Evolutionary conservation across 306 rosid genomes (phyloP), one percentile per base, ranked within the genome.

Genomic region (Erythrophleum fordii): DNA sequence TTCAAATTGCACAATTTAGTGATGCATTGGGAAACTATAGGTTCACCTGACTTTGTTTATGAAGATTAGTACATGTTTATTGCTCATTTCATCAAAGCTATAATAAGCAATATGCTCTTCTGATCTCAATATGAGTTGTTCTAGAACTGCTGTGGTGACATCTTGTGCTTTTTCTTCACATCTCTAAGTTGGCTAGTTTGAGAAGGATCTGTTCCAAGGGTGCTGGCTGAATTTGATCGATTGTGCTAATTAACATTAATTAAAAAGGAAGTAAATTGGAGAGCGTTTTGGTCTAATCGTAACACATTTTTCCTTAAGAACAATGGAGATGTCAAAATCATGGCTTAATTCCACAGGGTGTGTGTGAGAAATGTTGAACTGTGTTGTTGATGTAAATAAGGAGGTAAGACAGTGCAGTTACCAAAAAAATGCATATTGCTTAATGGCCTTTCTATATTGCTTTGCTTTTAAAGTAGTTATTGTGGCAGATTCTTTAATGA

Each of bases 401-500:
- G 69, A 28, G 20, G 66, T 18, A 82, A 71, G 70, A 45, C 44
- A n/a, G 53, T 71, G 46, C 51, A 48, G 37, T 46, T 83, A 18
- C 17, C 58, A 17, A 28, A 41, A 64, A 44, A 5, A 29, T 56
- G 29, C 48, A 56, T 37, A 69, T 72, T 29, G 20, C 14, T 77
- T 76, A 67, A 73, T 58, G 17, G 61, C 22, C 51, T 67, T 6
- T 72, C n/a, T 8, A 17, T 42, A 3, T 52, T 73, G 61, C 52
- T 60, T 72, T 81, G 45, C 23, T 74, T 45, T 72, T 58, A 71
- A 81, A 77, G 34, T 11, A 14, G 23, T 65, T 69, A 29, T 58
- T 72, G 34, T 44, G 25, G 46, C 29, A 48, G 76, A 64, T 55
- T 53, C 67, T 77, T 20, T 28, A 17, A 17, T 45, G 28, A 14